Evolutionary conservation across 768 basidiomycete species (phyloP).

Genomic region (Lenzites betulinus): DNA sequence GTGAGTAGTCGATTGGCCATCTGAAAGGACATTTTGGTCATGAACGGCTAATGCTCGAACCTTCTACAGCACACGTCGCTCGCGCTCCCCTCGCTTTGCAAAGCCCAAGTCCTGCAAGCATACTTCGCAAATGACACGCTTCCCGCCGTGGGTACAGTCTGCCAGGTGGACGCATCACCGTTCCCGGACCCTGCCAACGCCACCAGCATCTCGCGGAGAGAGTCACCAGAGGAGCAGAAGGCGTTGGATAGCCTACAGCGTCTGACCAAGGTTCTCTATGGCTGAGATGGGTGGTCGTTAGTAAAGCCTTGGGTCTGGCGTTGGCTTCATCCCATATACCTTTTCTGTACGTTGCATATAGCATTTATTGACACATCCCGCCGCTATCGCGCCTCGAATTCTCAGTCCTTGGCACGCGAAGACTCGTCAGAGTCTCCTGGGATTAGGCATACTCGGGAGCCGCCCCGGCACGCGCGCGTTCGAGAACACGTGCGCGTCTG

Average conservation of each 20-base stretch:
- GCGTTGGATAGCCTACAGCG: too few relatives aligned
- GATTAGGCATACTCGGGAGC: neutral
- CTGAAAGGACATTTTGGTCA: neutral
- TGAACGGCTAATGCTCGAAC: too few relatives aligned
- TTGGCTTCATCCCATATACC: too few relatives aligned
- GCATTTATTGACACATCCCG: too few relatives aligned
- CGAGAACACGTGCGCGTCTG: neutral
- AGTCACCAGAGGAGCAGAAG: too few relatives aligned
- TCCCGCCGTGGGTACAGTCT: constrained; percentile 28
- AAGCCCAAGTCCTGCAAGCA: constrained; percentile 19
- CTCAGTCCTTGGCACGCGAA: neutral
- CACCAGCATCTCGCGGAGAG: neutral
- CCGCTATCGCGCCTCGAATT: too few relatives aligned
- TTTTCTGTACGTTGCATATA: too few relatives aligned
- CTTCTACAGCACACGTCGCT: constrained; percentile 26
- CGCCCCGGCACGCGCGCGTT: neutral
- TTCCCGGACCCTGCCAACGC: constrained; percentile 11
- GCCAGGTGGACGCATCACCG: constrained; percentile 20
- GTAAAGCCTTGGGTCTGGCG: too few relatives aligned
- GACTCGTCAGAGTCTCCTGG: neutral
- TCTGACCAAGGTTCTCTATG: too few relatives aligned
- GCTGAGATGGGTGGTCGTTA: too few relatives aligned
- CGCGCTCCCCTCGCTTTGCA: constrained; percentile 29
- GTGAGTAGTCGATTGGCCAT: neutral
- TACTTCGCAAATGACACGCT: constrained; percentile 33